phyloP scores from a whole-genome alignment of 148 eudicot species.

The Vaccinium macrocarpon region DNA sequence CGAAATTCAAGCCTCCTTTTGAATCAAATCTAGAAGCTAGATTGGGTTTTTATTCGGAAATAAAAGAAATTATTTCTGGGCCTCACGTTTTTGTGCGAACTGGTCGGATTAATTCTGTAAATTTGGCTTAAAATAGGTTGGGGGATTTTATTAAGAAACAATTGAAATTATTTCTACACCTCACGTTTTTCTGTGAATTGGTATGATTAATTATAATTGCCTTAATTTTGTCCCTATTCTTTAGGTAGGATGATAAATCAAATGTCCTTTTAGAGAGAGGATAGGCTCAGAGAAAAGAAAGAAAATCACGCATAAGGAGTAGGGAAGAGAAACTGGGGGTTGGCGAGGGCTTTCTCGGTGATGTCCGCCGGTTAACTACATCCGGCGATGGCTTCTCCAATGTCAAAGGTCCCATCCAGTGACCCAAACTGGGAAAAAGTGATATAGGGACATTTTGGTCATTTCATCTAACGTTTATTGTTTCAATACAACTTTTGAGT shows the following conservation, averaged over 20 bases:
- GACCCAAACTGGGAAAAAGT: neutral
- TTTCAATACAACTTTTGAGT: neutral
- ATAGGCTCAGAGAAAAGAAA: neutral
- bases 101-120: neutral
- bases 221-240: neutral
- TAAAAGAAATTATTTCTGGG: neutral
- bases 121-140: neutral
- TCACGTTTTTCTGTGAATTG: neutral
- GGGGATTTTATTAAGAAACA: neutral
- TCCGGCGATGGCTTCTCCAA: neutral
- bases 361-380: too few species aligned
- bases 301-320: neutral
- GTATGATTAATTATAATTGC: neutral
- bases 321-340: neutral
- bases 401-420: neutral
- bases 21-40: neutral
- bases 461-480: neutral
- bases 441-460: neutral
- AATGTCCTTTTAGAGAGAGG: neutral
- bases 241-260: neutral
- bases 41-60: neutral
- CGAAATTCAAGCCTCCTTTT: neutral
- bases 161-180: neutral
- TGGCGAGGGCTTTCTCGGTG: neutral
- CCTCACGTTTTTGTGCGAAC: neutral